phyloP scores from a whole-genome alignment of 805 yeast genomes.

The Hanseniaspora occidentalis region DNA sequence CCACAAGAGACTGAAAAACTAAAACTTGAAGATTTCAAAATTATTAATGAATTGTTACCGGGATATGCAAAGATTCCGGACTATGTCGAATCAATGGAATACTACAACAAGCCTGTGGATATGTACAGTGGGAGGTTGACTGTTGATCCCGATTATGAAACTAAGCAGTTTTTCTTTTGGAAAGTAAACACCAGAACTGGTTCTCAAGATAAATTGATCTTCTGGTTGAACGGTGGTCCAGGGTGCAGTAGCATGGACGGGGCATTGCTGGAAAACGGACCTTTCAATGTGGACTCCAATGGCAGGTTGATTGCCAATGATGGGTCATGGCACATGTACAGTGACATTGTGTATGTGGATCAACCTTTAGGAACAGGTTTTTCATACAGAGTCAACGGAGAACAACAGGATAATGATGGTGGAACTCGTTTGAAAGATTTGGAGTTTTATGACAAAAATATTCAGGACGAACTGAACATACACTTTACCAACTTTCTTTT shows the following conservation, averaged over 20 bases:
- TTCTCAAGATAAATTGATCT: conserved; percentile 35
- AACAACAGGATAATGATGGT: conserved; percentile 10
- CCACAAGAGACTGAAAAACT: too few species aligned
- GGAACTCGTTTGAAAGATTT: conserved; percentile 4
- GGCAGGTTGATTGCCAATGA: conserved; percentile 39
- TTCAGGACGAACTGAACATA: conserved; percentile 37
- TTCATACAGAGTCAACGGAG: conserved; percentile 38
- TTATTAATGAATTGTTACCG: conserved; percentile 19
- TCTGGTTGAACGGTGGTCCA: conserved; percentile 98
- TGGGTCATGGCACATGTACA: conserved; percentile 77
- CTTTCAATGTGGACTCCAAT: conserved; percentile 48
- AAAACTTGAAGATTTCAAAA: conserved; percentile 13
- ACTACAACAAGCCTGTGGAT: conserved; percentile 22
- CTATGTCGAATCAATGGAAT: conserved; percentile 16
- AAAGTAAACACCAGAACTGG: conserved; percentile 27
- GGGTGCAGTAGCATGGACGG: conserved; percentile 99
- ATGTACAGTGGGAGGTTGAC: conserved; percentile 62
- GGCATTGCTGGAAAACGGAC: conserved; percentile 85
- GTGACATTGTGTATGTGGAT: conserved; percentile 76
- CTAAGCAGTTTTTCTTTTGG: conserved; percentile 70
- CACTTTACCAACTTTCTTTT: conserved; percentile 57
- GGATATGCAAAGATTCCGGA: conserved; percentile 14
- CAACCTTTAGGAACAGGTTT: conserved; percentile 95
- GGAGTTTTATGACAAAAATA: conserved; percentile 35
- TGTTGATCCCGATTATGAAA: conserved; percentile 33